These are phyloP conservation scores for Arxiozyma bovina DNA, from an alignment of 1,139 yeast species.

Conservation along the genomic window DNA sequence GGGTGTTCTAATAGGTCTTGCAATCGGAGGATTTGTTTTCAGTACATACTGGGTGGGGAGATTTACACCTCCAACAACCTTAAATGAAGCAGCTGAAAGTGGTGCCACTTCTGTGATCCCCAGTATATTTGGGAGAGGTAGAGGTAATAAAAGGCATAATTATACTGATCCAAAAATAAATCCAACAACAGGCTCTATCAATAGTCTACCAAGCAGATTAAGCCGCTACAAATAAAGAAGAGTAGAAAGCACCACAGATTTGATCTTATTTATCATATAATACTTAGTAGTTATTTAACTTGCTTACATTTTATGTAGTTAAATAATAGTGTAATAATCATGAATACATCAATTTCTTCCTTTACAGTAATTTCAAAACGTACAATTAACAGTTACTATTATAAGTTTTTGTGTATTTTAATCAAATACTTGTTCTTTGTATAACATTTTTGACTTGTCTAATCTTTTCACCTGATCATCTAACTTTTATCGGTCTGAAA, in stretches of 20 bases:
- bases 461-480: not conserved
- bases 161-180: constrained; percentile 12
- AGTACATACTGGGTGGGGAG: constrained; percentile 37
- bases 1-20: constrained; percentile 40
- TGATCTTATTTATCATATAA: not conserved
- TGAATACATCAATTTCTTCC: too few relatives aligned
- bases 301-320: too few relatives aligned
- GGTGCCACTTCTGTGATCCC: constrained; percentile 32
- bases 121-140: constrained; percentile 22
- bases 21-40: constrained; percentile 29
- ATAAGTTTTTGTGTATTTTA: too few relatives aligned
- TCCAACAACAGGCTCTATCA: constrained; percentile 21
- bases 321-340: not conserved
- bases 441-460: not conserved
- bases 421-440: too few relatives aligned
- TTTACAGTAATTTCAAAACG: not conserved
- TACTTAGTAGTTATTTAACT: not conserved
- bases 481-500: not conserved
- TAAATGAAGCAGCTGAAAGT: constrained; percentile 27
- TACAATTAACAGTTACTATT: too few relatives aligned
- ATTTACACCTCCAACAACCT: constrained; percentile 28
- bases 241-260: not conserved
- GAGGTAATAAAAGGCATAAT: constrained; percentile 9
- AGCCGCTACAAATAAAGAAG: constrained; percentile 20
- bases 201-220: constrained; percentile 24